Base-by-base conservation (phyloP, 1,284 basidiomycete species). In the Testicularia cyperi region DNA sequence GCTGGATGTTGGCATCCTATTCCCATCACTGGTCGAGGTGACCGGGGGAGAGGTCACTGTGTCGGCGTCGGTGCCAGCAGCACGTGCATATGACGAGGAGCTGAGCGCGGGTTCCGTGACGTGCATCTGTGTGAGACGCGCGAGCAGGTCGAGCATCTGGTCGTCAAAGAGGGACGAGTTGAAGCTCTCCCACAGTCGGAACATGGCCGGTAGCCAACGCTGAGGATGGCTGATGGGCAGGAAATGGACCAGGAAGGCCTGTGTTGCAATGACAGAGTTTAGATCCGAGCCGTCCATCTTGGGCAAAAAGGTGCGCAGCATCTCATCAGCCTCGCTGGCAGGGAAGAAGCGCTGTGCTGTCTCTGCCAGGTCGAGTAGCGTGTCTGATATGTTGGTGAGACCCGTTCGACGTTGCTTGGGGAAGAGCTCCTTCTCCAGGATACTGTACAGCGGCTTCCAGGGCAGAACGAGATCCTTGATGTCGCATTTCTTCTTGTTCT, bases 261-360 rank as follows among this genome's bases (percentile, higher is more conserved):
- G 73, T 3, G 72, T 66, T 2, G 66, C 63, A 28, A 75, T 66
- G 28, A 76, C 67, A 14, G 68, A 74, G 42, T 88, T 85, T 60
- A 90, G 77, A 56, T 82, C 82, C 26, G 83, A 85, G 24, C 86
- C 86, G 68, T 91, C 87, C 54, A 92, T 81, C 51, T 80, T 79
- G 7, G 87, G 89, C 13, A 90, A 62, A 68, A 91, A 87, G 2
- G 82, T 82, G 22, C 84, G 81, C 20, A 98, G 84, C 89, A 98
- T 97, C 60, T 89, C 88, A 63, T 88, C 85, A 34, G 88, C 87
- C 37, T 90, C 88, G 39, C 85, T 83, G 8, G 92, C 88, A 65
- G 92, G 86, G 78, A 92, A 97, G 82, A 96, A 96, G 32, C 88
- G 82, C 63, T 88, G 86, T 28, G 85, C 83, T 63, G 82, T 83